Evolutionary conservation across 352 stramenopile genomes (phyloP).

Genomic region (Pythium rhizo-oryzae): DNA sequence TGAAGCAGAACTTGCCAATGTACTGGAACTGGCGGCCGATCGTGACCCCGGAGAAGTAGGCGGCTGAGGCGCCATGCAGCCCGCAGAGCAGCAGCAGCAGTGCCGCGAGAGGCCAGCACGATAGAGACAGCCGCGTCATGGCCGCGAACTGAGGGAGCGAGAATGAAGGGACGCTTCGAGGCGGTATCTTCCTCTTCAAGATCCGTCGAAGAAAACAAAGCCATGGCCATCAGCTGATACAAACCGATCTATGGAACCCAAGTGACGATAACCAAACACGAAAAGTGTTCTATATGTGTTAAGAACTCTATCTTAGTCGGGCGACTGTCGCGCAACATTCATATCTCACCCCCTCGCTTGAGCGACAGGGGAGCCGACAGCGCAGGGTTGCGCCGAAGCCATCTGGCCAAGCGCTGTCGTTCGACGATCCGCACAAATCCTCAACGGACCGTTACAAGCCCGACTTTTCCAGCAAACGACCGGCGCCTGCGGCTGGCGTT

Average conservation of each 20-base stretch:
- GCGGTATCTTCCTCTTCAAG: slow-evolving; percentile 29
- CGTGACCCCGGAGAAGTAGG: slow-evolving; percentile 61
- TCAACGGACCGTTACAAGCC: slow-evolving; percentile 12
- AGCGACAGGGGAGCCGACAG: background rate
- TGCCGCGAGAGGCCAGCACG: background rate
- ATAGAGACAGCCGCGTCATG: background rate
- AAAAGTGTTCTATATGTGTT: no score
- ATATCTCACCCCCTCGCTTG: slow-evolving; percentile 6
- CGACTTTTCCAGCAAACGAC: slow-evolving; percentile 10
- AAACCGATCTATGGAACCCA: background rate
- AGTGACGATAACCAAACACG: no score
- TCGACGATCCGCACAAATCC: slow-evolving; percentile 10
- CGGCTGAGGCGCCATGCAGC: slow-evolving; percentile 24
- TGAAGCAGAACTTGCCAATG: slow-evolving; percentile 86
- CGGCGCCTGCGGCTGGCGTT: background rate
- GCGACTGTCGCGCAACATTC: slow-evolving; percentile 14
- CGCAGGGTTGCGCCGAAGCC: slow-evolving; percentile 9
- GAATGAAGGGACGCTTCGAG: background rate
- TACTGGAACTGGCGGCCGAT: slow-evolving; percentile 76
- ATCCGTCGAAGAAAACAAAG: slow-evolving; percentile 22
- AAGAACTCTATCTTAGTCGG: background rate
- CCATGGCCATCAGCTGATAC: background rate
- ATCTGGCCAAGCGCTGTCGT: slow-evolving; percentile 11
- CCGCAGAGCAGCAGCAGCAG: slow-evolving; percentile 19
- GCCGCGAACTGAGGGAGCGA: background rate